phyloP scores from a whole-genome alignment of 352 stramenopile species.

The Phytopythium cucurbitacearum region DNA sequence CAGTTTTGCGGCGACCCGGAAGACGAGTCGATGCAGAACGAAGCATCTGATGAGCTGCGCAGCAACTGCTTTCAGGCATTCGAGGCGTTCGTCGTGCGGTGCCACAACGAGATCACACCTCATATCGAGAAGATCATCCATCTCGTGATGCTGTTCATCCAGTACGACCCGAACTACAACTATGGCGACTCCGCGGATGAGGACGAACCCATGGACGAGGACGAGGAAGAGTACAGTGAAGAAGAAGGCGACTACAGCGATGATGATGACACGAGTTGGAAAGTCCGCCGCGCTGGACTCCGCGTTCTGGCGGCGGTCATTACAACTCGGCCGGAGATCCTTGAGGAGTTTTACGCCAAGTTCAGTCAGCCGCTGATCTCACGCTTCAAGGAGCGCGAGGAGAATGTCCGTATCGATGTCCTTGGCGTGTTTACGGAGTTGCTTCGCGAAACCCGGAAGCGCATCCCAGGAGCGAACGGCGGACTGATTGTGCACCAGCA shows the following conservation, averaged over 20 bases:
- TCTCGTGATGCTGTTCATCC: constrained; percentile 91
- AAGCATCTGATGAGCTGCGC: constrained; percentile 93
- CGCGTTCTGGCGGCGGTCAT: constrained; percentile 93
- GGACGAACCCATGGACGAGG: constrained; percentile 82
- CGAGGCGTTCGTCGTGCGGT: constrained; percentile 95
- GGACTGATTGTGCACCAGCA: constrained; percentile 10
- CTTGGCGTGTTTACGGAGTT: constrained; percentile 94
- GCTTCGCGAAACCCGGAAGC: constrained; percentile 71
- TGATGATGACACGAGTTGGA: constrained; percentile 96
- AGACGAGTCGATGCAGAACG: constrained; percentile 92
- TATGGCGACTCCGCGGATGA: constrained; percentile 94
- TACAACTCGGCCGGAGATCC: constrained; percentile 77
- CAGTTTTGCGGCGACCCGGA: constrained; percentile 92
- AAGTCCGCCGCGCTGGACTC: constrained; percentile 91
- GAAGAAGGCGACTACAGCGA: constrained; percentile 89
- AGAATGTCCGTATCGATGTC: constrained; percentile 98
- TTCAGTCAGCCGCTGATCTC: constrained; percentile 82
- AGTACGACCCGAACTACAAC: constrained; percentile 98
- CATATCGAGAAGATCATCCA: constrained; percentile 92
- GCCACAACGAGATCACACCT: constrained; percentile 94
- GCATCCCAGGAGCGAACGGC: constrained; percentile 29
- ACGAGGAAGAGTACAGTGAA: constrained; percentile 80
- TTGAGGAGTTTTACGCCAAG: constrained; percentile 82
- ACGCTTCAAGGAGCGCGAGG: constrained; percentile 96
- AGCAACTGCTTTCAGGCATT: constrained; percentile 99